Conservation (phyloP, 2,329 filamentous ascomycete species). For the Monilinia fructicola region DNA sequence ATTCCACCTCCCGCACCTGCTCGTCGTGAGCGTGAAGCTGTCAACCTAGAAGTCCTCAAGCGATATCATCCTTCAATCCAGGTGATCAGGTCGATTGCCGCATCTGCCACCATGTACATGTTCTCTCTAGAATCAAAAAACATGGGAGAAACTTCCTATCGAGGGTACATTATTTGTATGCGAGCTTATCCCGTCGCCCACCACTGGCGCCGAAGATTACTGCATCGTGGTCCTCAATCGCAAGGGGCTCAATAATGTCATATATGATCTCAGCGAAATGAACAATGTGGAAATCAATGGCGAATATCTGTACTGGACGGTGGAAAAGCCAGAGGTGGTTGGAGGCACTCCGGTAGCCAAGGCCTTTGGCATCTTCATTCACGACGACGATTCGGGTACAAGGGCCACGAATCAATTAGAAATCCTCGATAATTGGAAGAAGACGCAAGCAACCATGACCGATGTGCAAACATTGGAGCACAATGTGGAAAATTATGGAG, state of each 20-base stretch:
- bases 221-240: constrained; percentile 75
- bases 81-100: constrained; percentile 74
- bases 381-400: constrained; percentile 50
- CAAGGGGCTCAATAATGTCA: constrained; percentile 67
- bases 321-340: not conserved
- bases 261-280: constrained; percentile 61
- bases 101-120: constrained; percentile 82
- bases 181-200: constrained; percentile 51
- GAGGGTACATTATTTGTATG: constrained; percentile 91
- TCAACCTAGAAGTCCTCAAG: constrained; percentile 82
- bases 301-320: constrained; percentile 52
- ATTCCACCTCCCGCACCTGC: constrained; percentile 40
- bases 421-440: constrained; percentile 37
- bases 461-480: constrained; percentile 17
- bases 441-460: constrained; percentile 6
- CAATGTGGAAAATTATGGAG: constrained; percentile 26
- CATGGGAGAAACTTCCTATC: constrained; percentile 82
- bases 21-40: constrained; percentile 71
- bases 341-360: constrained; percentile 33
- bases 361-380: constrained; percentile 56
- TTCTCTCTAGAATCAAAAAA: constrained; percentile 63
- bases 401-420: constrained; percentile 38
- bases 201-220: constrained; percentile 43
- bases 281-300: constrained; percentile 62
- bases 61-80: constrained; percentile 76